Evolutionary conservation across 148 eudicot genomes (phyloP).

Genomic region (Talinum fruticosum): DNA sequence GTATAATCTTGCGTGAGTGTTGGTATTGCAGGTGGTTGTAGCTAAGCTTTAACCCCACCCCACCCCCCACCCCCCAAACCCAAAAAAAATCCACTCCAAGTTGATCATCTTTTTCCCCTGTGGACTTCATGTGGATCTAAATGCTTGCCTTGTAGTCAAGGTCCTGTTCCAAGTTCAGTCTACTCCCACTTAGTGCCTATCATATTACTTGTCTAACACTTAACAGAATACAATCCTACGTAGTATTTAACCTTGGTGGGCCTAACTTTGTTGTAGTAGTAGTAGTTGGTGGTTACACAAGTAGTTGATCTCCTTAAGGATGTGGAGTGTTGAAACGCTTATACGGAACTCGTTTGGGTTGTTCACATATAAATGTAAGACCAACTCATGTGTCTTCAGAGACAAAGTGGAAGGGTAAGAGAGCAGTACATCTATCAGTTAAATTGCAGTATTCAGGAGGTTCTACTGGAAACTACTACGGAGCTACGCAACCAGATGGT

Average conservation of each 20-base stretch:
- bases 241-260: neutral
- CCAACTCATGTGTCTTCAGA: too few species aligned
- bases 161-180: neutral
- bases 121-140: neutral
- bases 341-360: too few species aligned
- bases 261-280: neutral
- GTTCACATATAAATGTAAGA: too few species aligned
- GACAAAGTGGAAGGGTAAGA: too few species aligned
- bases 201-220: too few species aligned
- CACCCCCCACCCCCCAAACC: neutral
- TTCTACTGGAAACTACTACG: too few species aligned
- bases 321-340: too few species aligned
- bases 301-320: too few species aligned
- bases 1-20: neutral
- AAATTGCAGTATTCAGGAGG: too few species aligned
- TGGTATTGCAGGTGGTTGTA: neutral
- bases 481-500: too few species aligned
- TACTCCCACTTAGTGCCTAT: neutral
- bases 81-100: neutral
- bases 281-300: too few species aligned
- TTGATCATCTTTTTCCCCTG: neutral
- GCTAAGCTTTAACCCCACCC: neutral
- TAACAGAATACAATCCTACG: neutral
- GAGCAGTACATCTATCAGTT: too few species aligned
- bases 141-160: neutral